These are phyloP conservation scores for Cordia subcordata DNA, from an alignment of 257 asterid species.

Conservation along the genomic window DNA sequence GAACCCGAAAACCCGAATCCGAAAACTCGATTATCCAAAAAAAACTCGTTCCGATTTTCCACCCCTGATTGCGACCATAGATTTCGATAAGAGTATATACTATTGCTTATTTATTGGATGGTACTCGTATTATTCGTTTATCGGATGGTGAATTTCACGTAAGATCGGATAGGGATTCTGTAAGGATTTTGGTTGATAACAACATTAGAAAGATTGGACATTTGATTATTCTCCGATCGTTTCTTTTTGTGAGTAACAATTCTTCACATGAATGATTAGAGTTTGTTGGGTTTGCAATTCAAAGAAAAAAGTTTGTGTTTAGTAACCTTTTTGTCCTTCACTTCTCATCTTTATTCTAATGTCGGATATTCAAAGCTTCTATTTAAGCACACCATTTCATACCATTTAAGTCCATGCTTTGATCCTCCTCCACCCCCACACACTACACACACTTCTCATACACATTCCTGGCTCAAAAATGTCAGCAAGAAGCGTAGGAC, in stretches of 20 bases:
- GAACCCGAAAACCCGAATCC: too few species aligned
- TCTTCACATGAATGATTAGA: neutral
- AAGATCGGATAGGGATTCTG: too few species aligned
- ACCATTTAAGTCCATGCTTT: neutral
- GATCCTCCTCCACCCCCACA: neutral
- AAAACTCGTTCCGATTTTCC: too few species aligned
- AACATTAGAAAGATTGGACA: too few species aligned
- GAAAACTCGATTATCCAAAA: too few species aligned
- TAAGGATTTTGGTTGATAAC: too few species aligned
- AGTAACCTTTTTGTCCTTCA: slow-evolving; percentile 11
- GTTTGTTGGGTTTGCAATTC: neutral
- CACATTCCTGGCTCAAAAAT: slow-evolving; percentile 1
- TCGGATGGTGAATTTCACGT: too few species aligned
- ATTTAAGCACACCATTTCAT: slow-evolving; percentile 10
- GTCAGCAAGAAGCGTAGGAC: slow-evolving; percentile 14
- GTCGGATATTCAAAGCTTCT: slow-evolving; percentile 1
- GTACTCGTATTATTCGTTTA: too few species aligned
- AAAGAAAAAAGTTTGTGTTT: neutral
- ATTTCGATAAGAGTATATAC: too few species aligned
- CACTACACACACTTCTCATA: neutral
- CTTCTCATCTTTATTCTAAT: slow-evolving; percentile 8
- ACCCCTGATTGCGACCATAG: too few species aligned
- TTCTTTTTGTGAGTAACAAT: neutral
- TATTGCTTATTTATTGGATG: too few species aligned
- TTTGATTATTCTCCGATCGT: slow-evolving; percentile 13